Base-by-base conservation (phyloP, 345 rosid genomes). In the Bruguiera parviflora region DNA sequence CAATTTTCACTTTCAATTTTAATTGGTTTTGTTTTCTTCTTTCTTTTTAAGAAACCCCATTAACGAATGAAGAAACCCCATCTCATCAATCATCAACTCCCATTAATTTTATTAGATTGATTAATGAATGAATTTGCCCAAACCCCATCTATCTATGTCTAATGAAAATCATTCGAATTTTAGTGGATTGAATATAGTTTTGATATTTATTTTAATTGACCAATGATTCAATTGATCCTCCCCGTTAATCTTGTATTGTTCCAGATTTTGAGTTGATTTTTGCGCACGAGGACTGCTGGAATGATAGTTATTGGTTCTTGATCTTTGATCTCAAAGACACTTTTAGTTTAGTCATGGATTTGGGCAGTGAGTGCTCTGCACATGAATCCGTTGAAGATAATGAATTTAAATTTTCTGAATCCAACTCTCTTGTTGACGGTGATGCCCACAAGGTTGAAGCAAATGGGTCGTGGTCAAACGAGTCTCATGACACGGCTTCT, bases 351-450 rank as follows among this genome's bases (percentile, higher is more conserved):
- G 49, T 43, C 49, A 85, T 85, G 90, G 88, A 84, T 78, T 68
- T 71, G 76, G 82, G 73, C 67, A 74, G 63, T 75, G 85, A 80
- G 58, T 51, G 64, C 65, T 75, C 79, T 72, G 82, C 68, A 43
- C 75, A 69, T 78, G 88, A 84, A 61, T 82, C 83, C 59, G 84
- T 85, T 64, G 85, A 84, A 68, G 89, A 84, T 70, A 80, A 82
- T 74, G 89, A 74, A 29, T 55, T 8, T 55, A 21, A 13, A n/a
- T 21, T 55, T 11, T 55, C 58, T n/a, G 27, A 55, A 43, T 43
- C 49, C 49, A 43, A 43, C 49, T 13, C 19, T 55, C 28, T 55
- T 22, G 58, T n/a, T 55, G 58, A 5, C 24, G 20, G 11, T 7
- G 21, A 47, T 60, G 33, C 27, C 55, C 61, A 72, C 74, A 39